Base-by-base conservation (phyloP, 768 basidiomycete genomes). In the Chalciporus piperatus region DNA sequence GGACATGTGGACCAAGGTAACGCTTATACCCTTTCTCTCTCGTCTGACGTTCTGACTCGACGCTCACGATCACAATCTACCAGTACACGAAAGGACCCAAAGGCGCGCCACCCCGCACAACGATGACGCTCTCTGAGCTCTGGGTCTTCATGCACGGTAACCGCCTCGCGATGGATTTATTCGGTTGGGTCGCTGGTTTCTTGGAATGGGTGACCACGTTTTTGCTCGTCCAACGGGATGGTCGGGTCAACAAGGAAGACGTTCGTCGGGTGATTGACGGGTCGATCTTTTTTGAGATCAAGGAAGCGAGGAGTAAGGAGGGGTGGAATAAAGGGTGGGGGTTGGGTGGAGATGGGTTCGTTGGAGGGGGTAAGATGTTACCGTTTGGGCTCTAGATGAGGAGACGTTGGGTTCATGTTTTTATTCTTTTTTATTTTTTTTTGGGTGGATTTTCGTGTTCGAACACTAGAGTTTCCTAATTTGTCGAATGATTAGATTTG, bases 1-100 rank as follows among this genome's bases (percentile, higher is more conserved):
- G 48, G 74, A 72, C 55, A 72, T 75, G 51, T 78, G 76, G 64
- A 53, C 59, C 53, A 74, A 73, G 66, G 71, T 72, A 37, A n/a
- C n/a, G n/a, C 4, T 37, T 6, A 8, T 10, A 8, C 14, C 33
- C 12, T 6, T 33, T 14, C 12, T 14, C 33, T 13, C 30, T 32
- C 30, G 11, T 32, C 30, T 5, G 22, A 22, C 30, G 13, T 32
- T 32, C 30, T 32, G 1, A 32, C 12, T 32, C 30, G 4, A 11
- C 16, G 6, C 16, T 39, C 6, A n/a, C 13, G 13, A 43, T 32
- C 9, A 1, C 9, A 16, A 12, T 27, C 13, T 38, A 1, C n/a
- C 17, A 68, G 65, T 63, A 67, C 47, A 32, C 48, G 1, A 38
- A 28, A 51, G 39, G 3, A 17, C 33, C 61, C 7, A 54, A n/a